Evolutionary conservation across 257 asterid species (phyloP).

Genomic region (Thymus quinquecostatus): DNA sequence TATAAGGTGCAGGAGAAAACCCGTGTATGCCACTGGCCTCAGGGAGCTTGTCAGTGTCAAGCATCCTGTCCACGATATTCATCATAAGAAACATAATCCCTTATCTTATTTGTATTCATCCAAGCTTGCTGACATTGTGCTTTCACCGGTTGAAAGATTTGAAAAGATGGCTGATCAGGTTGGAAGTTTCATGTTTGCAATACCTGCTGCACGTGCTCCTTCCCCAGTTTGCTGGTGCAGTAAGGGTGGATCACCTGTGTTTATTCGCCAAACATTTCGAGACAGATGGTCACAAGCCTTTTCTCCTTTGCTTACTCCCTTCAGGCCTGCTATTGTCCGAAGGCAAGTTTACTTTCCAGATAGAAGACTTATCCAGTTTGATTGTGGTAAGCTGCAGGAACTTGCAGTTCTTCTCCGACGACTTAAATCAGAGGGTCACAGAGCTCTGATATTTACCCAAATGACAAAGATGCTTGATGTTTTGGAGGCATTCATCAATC

Average conservation of each 20-base stretch:
- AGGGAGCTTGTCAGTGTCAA: conserved; percentile 71
- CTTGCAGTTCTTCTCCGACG: conserved; percentile 89
- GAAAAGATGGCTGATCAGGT: conserved; percentile 69
- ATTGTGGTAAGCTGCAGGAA: conserved; percentile 98
- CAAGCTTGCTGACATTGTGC: conserved; percentile 73
- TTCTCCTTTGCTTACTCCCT: conserved; percentile 79
- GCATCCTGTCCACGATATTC: conserved; percentile 67
- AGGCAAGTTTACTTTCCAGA: conserved; percentile 99
- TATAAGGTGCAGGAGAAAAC: conserved; percentile 83
- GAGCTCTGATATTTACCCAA: conserved; percentile 97
- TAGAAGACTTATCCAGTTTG: conserved; percentile 96
- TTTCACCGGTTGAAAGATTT: conserved; percentile 88
- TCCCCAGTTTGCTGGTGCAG: conserved; percentile 95
- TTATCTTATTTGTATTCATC: conserved; percentile 63
- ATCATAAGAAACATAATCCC: conserved; percentile 55
- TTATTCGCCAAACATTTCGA: conserved; percentile 55
- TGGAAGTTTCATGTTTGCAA: conserved; percentile 96
- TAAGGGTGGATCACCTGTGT: conserved; percentile 68
- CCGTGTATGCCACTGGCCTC: conserved; percentile 73
- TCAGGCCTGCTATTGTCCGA: conserved; percentile 94
- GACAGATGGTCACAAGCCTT: conserved; percentile 63
- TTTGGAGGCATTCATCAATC: conserved; percentile 91
- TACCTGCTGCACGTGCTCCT: conserved; percentile 98
- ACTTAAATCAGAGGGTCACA: conserved; percentile 88
- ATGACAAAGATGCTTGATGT: conserved; percentile 99